Percentiles rank a stretch among this genome's conserved stretches.
These are phyloP conservation scores for Trichoderma sp. DNA, from an alignment of 2,329 filamentous ascomycete species.

Conservation along the genomic window DNA sequence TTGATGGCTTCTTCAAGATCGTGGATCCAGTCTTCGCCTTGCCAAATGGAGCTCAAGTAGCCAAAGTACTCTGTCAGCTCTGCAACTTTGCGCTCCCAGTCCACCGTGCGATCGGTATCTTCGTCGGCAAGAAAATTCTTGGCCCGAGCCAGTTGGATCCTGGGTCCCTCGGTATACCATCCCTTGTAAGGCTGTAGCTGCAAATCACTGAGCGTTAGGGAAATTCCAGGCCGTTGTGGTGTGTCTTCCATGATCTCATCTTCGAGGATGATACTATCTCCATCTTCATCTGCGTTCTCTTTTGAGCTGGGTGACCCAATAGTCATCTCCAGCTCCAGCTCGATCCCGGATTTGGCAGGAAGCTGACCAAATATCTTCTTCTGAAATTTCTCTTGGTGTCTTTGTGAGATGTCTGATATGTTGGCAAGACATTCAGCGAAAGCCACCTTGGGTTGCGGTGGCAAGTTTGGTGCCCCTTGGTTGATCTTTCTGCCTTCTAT, in stretches of 20 bases:
- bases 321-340: constrained; percentile 17
- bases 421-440: neutral
- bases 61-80: constrained; percentile 42
- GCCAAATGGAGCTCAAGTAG: constrained; percentile 30
- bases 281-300: neutral
- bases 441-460: neutral
- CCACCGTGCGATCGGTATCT: constrained; percentile 42
- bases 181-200: constrained; percentile 32
- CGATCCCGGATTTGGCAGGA: constrained; percentile 1
- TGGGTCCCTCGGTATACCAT: constrained; percentile 36
- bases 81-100: constrained; percentile 40
- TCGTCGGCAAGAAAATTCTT: constrained; percentile 50
- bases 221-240: neutral
- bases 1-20: constrained; percentile 32
- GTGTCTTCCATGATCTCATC: neutral
- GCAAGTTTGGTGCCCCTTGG: neutral
- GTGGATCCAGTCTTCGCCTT: constrained; percentile 31
- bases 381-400: neutral
- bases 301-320: neutral
- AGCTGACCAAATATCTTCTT: neutral
- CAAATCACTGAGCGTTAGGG: neutral
- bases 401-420: neutral
- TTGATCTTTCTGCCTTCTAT: neutral
- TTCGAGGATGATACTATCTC: neutral
- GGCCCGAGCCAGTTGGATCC: constrained; percentile 33